Conservation (phyloP, 1,284 basidiomycete species). For the Sutorius eximius region DNA sequence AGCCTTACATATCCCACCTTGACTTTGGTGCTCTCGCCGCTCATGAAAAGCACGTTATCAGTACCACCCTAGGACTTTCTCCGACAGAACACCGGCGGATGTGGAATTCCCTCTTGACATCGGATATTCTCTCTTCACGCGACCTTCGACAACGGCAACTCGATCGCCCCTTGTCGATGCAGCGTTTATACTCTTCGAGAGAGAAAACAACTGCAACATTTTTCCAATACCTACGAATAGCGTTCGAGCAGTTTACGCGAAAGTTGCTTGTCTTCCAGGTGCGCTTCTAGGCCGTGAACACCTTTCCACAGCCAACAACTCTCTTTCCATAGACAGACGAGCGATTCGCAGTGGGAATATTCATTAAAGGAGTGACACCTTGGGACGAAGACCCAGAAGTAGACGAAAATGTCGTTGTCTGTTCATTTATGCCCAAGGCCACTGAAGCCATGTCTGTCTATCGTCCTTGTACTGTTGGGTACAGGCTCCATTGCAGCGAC, state of each 20-base stretch:
- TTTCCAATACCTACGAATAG: constrained; percentile 58
- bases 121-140: constrained; percentile 51
- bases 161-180: constrained; percentile 52
- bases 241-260: constrained; percentile 53
- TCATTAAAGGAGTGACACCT: constrained; percentile 56
- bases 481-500: constrained; percentile 55
- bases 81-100: constrained; percentile 45
- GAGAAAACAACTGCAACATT: constrained; percentile 53
- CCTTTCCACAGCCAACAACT: not conserved
- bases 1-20: constrained; percentile 48
- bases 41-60: constrained; percentile 53
- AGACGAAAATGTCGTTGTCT: constrained; percentile 58
- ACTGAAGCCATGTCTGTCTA: constrained; percentile 48
- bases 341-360: constrained; percentile 60
- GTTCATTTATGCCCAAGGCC: constrained; percentile 58
- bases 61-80: constrained; percentile 39
- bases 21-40: constrained; percentile 55
- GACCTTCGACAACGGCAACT: constrained; percentile 54
- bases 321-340: constrained; percentile 49
- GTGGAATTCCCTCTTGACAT: constrained; percentile 62
- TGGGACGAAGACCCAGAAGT: constrained; percentile 65
- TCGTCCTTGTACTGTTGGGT: constrained; percentile 51
- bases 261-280: constrained; percentile 63
- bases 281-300: not conserved
- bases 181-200: constrained; percentile 60